Base-by-base conservation (phyloP, 192 early-diverging fungal genomes). In the Radiomyces spectabilis region DNA sequence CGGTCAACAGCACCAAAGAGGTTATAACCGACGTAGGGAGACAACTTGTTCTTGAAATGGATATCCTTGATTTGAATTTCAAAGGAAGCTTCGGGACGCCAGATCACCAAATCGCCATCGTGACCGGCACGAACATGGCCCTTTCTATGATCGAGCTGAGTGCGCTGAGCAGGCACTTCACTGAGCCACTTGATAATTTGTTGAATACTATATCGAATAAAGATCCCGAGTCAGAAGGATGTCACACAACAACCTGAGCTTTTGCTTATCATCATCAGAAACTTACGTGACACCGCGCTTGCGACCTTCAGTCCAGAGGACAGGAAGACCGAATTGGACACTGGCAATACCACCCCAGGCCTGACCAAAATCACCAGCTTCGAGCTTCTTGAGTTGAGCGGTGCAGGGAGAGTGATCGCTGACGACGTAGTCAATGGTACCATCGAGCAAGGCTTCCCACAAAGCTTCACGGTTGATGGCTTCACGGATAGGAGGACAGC, bases 321-420 rank as follows among this genome's bases (percentile, higher is more conserved):
- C 71, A 25, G 84, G 74, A 29, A 91, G 76, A n/a, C 88, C 88
- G 58, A 91, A 82, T 61, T 86, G 85, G 15, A 91, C 80, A 18
- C 81, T 77, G 13, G 86, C 82, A 66, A 91, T 85, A 58, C 88
- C 88, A 56, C 88, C 88, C 88, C 88, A 91, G 25, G 88, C 86
- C 37, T 77, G 75, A 41, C 83, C 65, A 67, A 91, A 91, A 68
- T 91, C 85, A 58, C 85, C 85, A 49, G 61, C 39, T 3, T 86
- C 81, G 45, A 75, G 68, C 42, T 73, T 59, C 74, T 91, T 91
- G 33, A 91, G 69, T 24, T 88, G 82, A 16, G 83, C 84, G 2
- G 83, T 85, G 64, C 86, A 88, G 16, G 88, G 88, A 21, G 88
- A 91, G 57, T 91, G 88, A 51, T 91, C 88, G 22, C 84, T 86